Evolutionary conservation across 208 protist genomes (phyloP), one percentile per base, ranked within the genome.

Genomic region (Strigomonas oncopelti): DNA sequence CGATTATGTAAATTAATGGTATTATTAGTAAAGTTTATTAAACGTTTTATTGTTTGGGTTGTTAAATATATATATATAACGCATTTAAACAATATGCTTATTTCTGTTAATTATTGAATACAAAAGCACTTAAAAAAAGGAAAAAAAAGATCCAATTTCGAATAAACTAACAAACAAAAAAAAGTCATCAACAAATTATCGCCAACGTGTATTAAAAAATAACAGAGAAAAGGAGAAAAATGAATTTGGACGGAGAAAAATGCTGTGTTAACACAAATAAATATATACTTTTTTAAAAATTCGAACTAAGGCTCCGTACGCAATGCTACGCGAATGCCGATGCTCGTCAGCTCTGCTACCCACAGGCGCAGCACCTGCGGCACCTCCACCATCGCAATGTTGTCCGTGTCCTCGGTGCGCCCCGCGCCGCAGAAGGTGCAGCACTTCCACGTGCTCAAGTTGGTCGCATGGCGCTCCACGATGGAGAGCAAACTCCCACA

Each of bases 291-390:
- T 32, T 7, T 24, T 29, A 38, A 34, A 20, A 62, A 62, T 32
- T 9, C 48, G 3, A 51, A 18, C 25, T 24, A 93, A 38, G 46
- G 28, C 60, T 64, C 60, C 5, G 46, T 45, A n/a, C 60, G 60
- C 27, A 64, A 31, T 25, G 80, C 88, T 4, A 96, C 87, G 56
- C 91, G 91, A 56, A 96, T 84, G 55, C 91, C 91, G 45, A 94
- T 90, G 78, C 88, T 83, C 1, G 88, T 91, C 57, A 96, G 83
- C 81, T 96, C 88, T 14, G 88, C 76, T 5, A 86, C 91, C 86
- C 88, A 94, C 71, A 94, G 69, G 16, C 88, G 83, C 74, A 96
- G 80, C 70, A 94, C 91, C 69, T 96, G 88, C 46, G 91, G 91
- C 51, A 96, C 94, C 74, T 93, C 87, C 16, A 96, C 85, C 75